Evolutionary conservation across 495 filamentous ascomycete species (phyloP), one percentile per base, ranked within the genome.

Genomic region (Penicillium cinerascens): DNA sequence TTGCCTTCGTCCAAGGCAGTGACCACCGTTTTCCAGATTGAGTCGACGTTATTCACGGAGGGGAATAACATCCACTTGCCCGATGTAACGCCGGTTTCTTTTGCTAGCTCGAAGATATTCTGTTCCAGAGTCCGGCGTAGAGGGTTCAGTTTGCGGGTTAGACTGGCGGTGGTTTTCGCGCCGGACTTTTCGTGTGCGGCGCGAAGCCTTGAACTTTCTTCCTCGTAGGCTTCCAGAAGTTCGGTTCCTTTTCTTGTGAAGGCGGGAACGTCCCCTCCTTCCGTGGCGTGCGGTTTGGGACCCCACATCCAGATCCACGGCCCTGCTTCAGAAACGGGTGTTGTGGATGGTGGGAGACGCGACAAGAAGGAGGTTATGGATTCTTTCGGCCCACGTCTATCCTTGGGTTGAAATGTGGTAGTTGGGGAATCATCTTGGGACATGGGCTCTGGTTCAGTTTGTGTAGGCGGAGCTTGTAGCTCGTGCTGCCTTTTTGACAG

Each of bases 51-150:
- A 2, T 73, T 67, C 6, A 65, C 51, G 3, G 67, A 57, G 2
- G 82, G 80, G 59, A 91, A 91, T n/a, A 95, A 58, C 87, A 96
- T 88, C 91, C 91, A 95, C 67, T 89, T 91, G 37, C 87, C 87
- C n/a, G 69, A 67, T n/a, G 74, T 77, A 16, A 81, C 76, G n/a
- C 71, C 71, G 6, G 67, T 76, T 42, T 78, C 68, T 8, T 70
- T 67, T 7, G 87, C 89, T 7, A 84, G 60, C 3, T 75, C 66
- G 5, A 79, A 63, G 8, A 95, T 73, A 37, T 81, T 68, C 16
- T 73, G 59, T 35, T 83, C 73, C 1, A 84, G 67, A 22, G 69
- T 65, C 8, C 68, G 61, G 9, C 79, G 75, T n/a, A 81, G 68
- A 6, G 76, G 74, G 35, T 67, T 73, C 26, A 86, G 57, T 52